A percentile compares a stretch with the other conserved stretches of the same genome.
Conservation (phyloP, 169 alveolate species). For the Plasmodium ovale region DNA sequence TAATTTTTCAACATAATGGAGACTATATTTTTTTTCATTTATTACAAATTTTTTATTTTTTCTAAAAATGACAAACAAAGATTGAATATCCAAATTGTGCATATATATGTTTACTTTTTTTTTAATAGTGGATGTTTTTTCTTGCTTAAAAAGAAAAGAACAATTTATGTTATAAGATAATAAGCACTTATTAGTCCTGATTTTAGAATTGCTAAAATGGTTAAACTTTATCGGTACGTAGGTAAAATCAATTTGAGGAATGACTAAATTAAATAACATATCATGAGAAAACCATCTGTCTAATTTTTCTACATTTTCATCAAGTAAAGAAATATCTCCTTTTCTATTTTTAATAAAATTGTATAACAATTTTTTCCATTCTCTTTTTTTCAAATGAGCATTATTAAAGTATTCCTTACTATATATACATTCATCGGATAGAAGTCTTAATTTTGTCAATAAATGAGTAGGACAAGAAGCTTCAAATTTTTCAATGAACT, state of each 20-base stretch:
- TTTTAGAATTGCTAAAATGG: constrained; percentile 48
- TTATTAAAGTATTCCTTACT: constrained; percentile 60
- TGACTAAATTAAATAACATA: constrained; percentile 61
- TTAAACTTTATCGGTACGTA: constrained; percentile 46
- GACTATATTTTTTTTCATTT: constrained; percentile 11
- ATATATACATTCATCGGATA: constrained; percentile 55
- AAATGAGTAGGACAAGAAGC: constrained; percentile 65
- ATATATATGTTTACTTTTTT: constrained; percentile 36
- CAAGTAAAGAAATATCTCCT: constrained; percentile 18
- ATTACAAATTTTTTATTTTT: constrained; percentile 31
- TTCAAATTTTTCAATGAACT: constrained; percentile 56
- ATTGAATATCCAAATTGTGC: constrained; percentile 34
- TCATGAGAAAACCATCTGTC: constrained; percentile 75
- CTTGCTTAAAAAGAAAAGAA: constrained; percentile 69
- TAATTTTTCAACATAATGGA: constrained; percentile 27
- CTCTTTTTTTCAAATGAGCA: constrained; percentile 28
- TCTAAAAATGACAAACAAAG: constrained; percentile 35
- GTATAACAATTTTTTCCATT: constrained; percentile 54
- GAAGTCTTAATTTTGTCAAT: constrained; percentile 43
- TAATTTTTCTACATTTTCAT: constrained; percentile 56
- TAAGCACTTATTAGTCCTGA: constrained; percentile 29
- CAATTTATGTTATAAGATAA: constrained; percentile 50
- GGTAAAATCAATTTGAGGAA: constrained; percentile 53
- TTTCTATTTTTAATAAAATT: constrained; percentile 48
- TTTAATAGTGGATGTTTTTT: constrained; percentile 52